Percentiles rank a stretch among this genome's conserved stretches.
These are phyloP conservation scores for Saposhnikovia divaricata DNA, from an alignment of 129 eudicot genomes.

Conservation along the genomic window DNA sequence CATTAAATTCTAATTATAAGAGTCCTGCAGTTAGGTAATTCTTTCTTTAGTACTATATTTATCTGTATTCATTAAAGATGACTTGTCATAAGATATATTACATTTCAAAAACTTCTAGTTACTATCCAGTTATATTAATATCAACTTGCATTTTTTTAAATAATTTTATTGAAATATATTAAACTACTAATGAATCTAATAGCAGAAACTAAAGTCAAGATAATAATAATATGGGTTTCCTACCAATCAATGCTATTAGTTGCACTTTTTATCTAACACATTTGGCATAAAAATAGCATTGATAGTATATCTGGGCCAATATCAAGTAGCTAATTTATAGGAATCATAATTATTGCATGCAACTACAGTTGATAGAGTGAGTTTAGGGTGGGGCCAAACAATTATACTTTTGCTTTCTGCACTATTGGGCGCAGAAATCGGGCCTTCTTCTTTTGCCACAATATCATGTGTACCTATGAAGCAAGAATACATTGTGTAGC, in stretches of 20 bases:
- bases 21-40: background rate
- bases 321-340: background rate
- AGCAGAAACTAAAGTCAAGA: background rate
- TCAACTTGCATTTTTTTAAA: background rate
- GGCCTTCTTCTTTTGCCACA: background rate
- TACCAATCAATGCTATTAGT: background rate
- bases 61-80: background rate
- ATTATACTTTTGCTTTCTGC: too few relatives aligned
- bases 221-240: background rate
- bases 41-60: background rate
- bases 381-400: background rate
- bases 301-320: background rate
- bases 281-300: background rate
- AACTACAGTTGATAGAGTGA: background rate
- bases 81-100: too few relatives aligned
- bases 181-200: too few relatives aligned
- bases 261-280: background rate
- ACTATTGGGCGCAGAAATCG: too few relatives aligned
- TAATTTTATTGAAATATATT: too few relatives aligned
- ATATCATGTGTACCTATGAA: background rate
- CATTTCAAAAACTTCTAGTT: too few relatives aligned
- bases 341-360: background rate
- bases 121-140: too few relatives aligned
- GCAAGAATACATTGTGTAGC: background rate
- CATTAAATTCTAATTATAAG: background rate